Evolutionary conservation across 2,329 filamentous ascomycete species (phyloP), one percentile per base, ranked within the genome.

Genomic region (Pestalotiopsis fici): DNA sequence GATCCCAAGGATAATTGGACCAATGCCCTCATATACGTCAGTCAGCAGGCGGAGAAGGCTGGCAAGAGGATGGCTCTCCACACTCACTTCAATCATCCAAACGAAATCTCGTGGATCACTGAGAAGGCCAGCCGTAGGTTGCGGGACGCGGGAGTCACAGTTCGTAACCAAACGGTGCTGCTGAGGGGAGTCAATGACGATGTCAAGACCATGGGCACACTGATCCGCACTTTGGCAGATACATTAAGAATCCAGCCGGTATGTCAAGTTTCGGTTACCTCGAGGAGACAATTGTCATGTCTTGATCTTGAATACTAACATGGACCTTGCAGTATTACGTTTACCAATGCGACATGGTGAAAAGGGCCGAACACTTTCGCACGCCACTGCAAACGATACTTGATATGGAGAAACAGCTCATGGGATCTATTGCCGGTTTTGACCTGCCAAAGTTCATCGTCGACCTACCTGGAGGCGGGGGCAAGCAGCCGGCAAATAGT

Each of bases 71-170:
- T 90, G 70, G 88, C 87, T 3, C 78, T 90, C 65, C 89, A 91
- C 73, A 91, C 89, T 0, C 89, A 91, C 72, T 89, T 91, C 77
- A 90, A 91, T 71, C 87, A 90, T 69, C 84, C 87, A 0, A 83
- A 83, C 47, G 88, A 91, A 74, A 85, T 90, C 66, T 87, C 87
- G 3, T 91, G 88, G 88, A 79, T 89, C 28, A 87, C 86, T 0
- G 76, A 81, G 70, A 74, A 78, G 59, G 88, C 88, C 2, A 82
- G 84, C 31, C 83, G 82, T 66, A 81, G 79, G 70, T 77, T 90
- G 9, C 82, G 83, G 69, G 78, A 83, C 67, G 80, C 83, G 4
- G 84, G 84, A 2, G 82, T 90, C 6, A 85, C 80, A 13, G 85
- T 90, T 11, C 82, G 88, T 31, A 90, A 90, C 74, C 88, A 91